phyloP scores from a whole-genome alignment of 2,329 filamentous ascomycete species.

The Teratosphaeria nubilosa region DNA sequence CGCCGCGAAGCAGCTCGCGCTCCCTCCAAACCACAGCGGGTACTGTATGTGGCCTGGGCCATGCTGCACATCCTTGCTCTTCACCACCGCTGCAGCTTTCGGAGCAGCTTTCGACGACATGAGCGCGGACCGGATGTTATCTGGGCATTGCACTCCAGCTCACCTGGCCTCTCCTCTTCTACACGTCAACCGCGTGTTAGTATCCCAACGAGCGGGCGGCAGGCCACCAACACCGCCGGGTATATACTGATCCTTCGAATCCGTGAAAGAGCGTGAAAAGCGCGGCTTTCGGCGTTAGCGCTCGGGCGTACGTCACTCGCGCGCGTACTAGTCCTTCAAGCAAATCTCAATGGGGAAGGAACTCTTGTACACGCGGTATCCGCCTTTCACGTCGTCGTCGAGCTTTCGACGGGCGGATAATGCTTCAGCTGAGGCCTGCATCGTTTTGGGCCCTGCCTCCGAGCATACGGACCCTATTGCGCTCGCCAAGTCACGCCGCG shows the following conservation, averaged over 20 bases:
- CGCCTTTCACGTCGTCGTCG: background rate
- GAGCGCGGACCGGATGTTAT: constrained; percentile 28
- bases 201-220: background rate
- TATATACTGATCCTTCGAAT: background rate
- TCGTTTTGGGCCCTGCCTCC: constrained; percentile 8
- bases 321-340: background rate
- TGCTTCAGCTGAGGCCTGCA: background rate
- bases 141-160: constrained; percentile 28
- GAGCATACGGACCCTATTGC: constrained; percentile 2
- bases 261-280: background rate
- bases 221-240: background rate
- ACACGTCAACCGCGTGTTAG: background rate
- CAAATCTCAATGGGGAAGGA: background rate
- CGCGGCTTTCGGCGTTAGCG: background rate
- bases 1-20: constrained; percentile 83
- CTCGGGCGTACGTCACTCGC: background rate
- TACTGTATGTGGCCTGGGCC: constrained; percentile 36
- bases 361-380: background rate
- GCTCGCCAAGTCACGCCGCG: background rate
- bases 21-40: constrained; percentile 82
- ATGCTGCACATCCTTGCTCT: constrained; percentile 34
- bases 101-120: constrained; percentile 15
- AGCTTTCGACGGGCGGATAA: background rate
- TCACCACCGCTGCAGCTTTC: constrained; percentile 17
- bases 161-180: background rate